phyloP scores from a whole-genome alignment of 179 eudicot species.

The Silene coronaria region DNA sequence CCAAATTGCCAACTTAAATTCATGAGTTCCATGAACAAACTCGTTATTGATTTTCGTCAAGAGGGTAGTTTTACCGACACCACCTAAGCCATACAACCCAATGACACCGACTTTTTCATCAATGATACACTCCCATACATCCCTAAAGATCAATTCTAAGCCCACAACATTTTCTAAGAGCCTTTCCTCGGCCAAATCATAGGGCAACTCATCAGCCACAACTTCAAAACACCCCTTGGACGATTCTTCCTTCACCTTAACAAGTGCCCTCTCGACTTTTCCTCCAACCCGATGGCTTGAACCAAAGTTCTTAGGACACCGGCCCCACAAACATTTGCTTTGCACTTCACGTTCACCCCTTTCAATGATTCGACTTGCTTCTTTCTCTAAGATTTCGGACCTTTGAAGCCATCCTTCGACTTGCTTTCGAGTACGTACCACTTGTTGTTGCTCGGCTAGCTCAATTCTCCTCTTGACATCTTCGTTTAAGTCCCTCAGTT shows the following conservation, averaged over 20 bases:
- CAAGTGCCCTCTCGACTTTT: constrained; percentile 17
- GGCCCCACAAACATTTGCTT: constrained; percentile 21
- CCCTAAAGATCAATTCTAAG: constrained; percentile 7
- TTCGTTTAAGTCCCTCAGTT: constrained; percentile 20
- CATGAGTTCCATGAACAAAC: not conserved
- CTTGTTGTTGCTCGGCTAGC: constrained; percentile 18
- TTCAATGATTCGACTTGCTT: constrained; percentile 19
- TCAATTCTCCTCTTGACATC: constrained; percentile 26
- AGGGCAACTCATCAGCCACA: constrained; percentile 19
- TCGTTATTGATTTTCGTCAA: constrained; percentile 24
- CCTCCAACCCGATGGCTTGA: constrained; percentile 18
- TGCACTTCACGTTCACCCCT: constrained; percentile 19
- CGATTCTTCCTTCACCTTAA: constrained; percentile 23
- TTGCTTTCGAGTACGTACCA: constrained; percentile 22
- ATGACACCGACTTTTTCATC: constrained; percentile 17
- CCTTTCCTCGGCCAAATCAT: constrained; percentile 13
- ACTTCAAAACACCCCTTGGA: constrained; percentile 16
- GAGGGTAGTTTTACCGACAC: constrained; percentile 30
- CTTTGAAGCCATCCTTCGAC: constrained; percentile 31
- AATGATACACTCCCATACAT: constrained; percentile 8
- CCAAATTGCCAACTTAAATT: constrained; percentile 27
- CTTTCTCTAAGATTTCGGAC: constrained; percentile 12
- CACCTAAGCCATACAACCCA: constrained; percentile 27
- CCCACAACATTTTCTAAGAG: constrained; percentile 26
- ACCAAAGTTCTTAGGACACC: constrained; percentile 19